Evolutionary conservation across 1,284 basidiomycete genomes (phyloP), one percentile per base, ranked within the genome.

Genomic region (Tranzscheliella williamsii): DNA sequence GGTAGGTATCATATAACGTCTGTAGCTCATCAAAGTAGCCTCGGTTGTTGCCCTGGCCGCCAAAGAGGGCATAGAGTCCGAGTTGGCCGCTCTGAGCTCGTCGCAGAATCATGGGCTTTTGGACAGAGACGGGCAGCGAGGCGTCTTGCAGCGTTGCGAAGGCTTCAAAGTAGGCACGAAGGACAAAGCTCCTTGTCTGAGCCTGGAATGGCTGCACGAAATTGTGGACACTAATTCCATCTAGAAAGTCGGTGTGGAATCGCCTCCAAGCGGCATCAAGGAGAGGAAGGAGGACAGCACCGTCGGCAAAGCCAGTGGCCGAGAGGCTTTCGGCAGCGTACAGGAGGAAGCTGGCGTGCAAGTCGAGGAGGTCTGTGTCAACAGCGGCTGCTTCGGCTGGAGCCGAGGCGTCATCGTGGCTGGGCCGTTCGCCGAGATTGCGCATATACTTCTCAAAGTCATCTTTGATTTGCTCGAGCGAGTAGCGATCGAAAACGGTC

Each of bases 41-140:
- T 30, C 97, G 94, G 79, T 97, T 97, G 65, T 89, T 91, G 66
- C 94, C 94, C 79, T 98, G 94, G n/a, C 95, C 95, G 58, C 94
- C 94, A 73, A 98, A 98, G 48, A 98, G 82, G 47, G 90, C 94
- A 81, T 89, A 96, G 63, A 95, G 81, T 53, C 88, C 87, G 24
- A 91, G 87, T 42, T 88, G 83, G 42, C 86, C 85, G 20, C 84
- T 80, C 47, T 82, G 79, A 35, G 86, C 86, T 22, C 89, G 87
- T 16, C 83, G 80, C 57, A 97, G 81, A 30, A 97, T 85, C 33
- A 85, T 72, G 27, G 88, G 85, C 20, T 84, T 82, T 37, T 82
- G 34, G 79, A 46, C 87, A 85, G 56, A 90, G 69, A 67, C 81
- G 70, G 43, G 82, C 75, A 45, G 86, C 82, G 51, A 51, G 39